Percentiles rank a stretch among this genome's conserved stretches.
Evolutionary conservation across 345 rosid genomes (phyloP).

Genomic region (Hevea brasiliensis): DNA sequence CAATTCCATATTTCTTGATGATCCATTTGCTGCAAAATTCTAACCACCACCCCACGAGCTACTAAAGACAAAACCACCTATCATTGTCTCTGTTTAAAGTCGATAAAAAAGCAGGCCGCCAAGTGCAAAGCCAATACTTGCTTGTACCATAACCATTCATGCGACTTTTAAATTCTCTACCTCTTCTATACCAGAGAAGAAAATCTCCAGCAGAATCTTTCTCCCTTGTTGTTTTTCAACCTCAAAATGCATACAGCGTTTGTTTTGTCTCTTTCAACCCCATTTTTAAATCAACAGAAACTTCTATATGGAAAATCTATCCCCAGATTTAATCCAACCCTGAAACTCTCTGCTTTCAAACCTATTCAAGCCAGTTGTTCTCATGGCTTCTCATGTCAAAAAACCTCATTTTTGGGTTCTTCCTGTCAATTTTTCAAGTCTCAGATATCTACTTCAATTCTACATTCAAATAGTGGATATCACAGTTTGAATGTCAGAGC

Average conservation of each 20-base stretch:
- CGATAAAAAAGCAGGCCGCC: background rate
- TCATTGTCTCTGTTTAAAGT: background rate
- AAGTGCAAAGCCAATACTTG: background rate
- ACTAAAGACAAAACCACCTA: too few species aligned
- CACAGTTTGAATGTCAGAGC: conserved; percentile 41
- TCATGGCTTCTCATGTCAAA: conserved; percentile 13
- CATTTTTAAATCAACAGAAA: conserved; percentile 21
- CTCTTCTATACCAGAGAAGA: background rate
- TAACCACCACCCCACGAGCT: too few species aligned
- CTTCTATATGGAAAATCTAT: background rate
- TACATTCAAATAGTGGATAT: conserved; percentile 12
- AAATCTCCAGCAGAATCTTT: background rate
- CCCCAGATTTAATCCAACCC: conserved; percentile 4
- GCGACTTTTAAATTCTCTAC: conserved; percentile 9
- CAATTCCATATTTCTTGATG: too few species aligned
- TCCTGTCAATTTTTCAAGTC: conserved; percentile 8
- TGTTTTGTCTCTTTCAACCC: conserved; percentile 27
- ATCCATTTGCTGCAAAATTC: too few species aligned
- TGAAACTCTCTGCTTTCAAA: conserved; percentile 12
- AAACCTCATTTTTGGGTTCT: background rate
- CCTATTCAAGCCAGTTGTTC: conserved; percentile 8
- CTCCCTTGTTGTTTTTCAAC: conserved; percentile 3
- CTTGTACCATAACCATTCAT: conserved; percentile 11
- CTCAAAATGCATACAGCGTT: conserved; percentile 34
- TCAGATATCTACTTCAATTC: conserved; percentile 17